Evolutionary conservation across 106 monocot genomes (phyloP).

Genomic region (Phalaenopsis aphrodite): DNA sequence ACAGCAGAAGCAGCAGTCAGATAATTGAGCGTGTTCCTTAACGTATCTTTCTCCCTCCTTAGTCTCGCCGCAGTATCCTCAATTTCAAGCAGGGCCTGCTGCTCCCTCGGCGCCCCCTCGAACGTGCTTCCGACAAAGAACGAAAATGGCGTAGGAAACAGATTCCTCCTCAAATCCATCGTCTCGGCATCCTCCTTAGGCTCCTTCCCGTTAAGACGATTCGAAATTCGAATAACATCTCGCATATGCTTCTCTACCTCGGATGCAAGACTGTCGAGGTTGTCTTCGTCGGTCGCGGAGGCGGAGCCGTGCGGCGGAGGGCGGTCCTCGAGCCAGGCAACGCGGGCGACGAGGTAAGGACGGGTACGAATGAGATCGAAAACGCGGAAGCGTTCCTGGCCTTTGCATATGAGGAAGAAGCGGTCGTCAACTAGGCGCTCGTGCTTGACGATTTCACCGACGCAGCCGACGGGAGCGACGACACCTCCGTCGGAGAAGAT

Average conservation of each 20-base stretch:
- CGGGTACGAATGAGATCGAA: conserved; percentile 41
- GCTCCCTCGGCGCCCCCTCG: conserved; percentile 79
- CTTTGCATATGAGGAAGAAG: conserved; percentile 96
- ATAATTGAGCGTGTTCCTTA: conserved; percentile 79
- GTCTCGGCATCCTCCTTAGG: conserved; percentile 22
- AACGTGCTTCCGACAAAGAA: conserved; percentile 92
- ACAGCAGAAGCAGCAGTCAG: conserved; percentile 67
- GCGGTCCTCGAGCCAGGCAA: conserved; percentile 82
- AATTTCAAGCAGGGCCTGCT: conserved; percentile 86
- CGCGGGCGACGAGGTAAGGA: conserved; percentile 82
- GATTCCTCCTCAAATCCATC: conserved; percentile 42
- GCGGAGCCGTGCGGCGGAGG: conserved; percentile 23
- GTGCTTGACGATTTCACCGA: conserved; percentile 89
- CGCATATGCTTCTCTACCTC: conserved; percentile 82
- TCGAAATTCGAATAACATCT: conserved; percentile 79
- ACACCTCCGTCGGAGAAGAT: conserved; percentile 59
- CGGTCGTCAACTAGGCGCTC: conserved; percentile 83
- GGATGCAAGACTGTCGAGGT: conserved; percentile 44
- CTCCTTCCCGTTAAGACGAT: conserved; percentile 68
- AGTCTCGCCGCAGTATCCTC: conserved; percentile 74
- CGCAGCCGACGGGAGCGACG: conserved; percentile 76
- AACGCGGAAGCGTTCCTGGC: conserved; percentile 90
- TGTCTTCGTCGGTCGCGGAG: conserved; percentile 8
- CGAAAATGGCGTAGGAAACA: conserved; percentile 88
- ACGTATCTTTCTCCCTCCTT: conserved; percentile 68